phyloP scores from a whole-genome alignment of 768 basidiomycete species.

The Amanita brunnescens region DNA sequence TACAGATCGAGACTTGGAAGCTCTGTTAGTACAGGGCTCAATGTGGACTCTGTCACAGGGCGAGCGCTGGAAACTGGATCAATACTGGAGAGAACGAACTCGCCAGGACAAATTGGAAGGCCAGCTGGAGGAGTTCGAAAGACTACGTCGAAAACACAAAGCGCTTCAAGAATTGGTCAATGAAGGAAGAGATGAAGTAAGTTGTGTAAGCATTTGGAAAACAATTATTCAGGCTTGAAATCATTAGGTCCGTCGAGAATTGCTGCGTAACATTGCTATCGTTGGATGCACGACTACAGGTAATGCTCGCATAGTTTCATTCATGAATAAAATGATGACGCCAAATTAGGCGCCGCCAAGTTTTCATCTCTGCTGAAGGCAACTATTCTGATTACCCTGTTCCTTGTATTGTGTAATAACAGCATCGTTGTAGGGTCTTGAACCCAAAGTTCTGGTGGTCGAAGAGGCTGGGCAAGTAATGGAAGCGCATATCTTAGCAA shows the following conservation, averaged over 20 bases:
- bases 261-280: slow-evolving; percentile 48
- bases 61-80: slow-evolving; percentile 39
- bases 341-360: slow-evolving; percentile 53
- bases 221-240: not conserved
- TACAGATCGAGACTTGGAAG: slow-evolving; percentile 26
- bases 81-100: slow-evolving; percentile 38
- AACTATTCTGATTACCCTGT: slow-evolving; percentile 4
- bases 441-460: slow-evolving; percentile 55
- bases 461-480: slow-evolving; percentile 82
- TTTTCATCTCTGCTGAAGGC: slow-evolving; percentile 50
- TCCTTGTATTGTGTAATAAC: not conserved
- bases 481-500: slow-evolving; percentile 65
- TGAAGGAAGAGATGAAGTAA: slow-evolving; percentile 48
- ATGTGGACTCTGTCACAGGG: slow-evolving; percentile 47
- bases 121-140: slow-evolving; percentile 33
- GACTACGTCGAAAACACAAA: slow-evolving; percentile 21
- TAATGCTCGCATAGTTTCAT: slow-evolving; percentile 14
- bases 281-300: slow-evolving; percentile 77
- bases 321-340: not conserved
- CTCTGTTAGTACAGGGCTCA: slow-evolving; percentile 25
- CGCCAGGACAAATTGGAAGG: slow-evolving; percentile 19
- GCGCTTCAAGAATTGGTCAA: slow-evolving; percentile 29
- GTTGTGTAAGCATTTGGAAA: slow-evolving; percentile 5
- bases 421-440: slow-evolving; percentile 33
- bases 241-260: slow-evolving; percentile 43